Evolutionary conservation across 2,329 filamentous ascomycete species (phyloP), one percentile per base, ranked within the genome.

Genomic region (Aspergillus sp.): DNA sequence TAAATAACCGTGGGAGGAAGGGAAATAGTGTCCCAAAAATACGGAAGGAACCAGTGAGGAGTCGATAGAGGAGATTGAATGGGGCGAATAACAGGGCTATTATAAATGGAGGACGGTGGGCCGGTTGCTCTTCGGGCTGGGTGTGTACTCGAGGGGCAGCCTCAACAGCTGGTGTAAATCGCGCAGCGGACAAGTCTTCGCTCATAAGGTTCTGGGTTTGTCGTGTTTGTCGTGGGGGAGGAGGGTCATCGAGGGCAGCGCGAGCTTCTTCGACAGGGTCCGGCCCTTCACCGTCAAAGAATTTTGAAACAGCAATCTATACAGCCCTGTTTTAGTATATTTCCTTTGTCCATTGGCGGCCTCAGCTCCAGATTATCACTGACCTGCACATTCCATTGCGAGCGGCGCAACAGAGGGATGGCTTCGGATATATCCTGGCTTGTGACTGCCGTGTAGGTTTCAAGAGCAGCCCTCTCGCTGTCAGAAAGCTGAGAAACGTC

Each of bases 341-440:
- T 45, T 50, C 33, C 33, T 38, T 29, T 29, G 3, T 41, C 7
- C 9, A 33, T 35, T 12, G 32, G 32, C 19, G 30, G 42, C 41
- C 39, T 39, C 19, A 7, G 5, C n/a, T 9, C 7, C 7, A 26
- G 12, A 26, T 19, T 19, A 26, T 7, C 27, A 51, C 57, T 9
- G 48, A 89, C 87, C 74, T 91, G 86, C 0, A 95, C 86, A 63
- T 97, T 98, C 93, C 93, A 98, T 74, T 97, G 85, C 47, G 89
- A 95, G 52, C 89, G 77, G 56, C 84, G 80, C 2, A 98, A 75
- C 4, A 98, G 67, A 1, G 87, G 81, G 42, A 95, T 75, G 2
- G 93, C 89, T 48, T 87, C 82, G 39, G 81, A 76, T 40, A 81
- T 67, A 26, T 88, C 83, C 67, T 96, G 89, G 57, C 90, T 82